Percentiles rank a stretch among this genome's conserved stretches.
Evolutionary conservation across 345 rosid genomes (phyloP).

Genomic region (Lepidium africanum): DNA sequence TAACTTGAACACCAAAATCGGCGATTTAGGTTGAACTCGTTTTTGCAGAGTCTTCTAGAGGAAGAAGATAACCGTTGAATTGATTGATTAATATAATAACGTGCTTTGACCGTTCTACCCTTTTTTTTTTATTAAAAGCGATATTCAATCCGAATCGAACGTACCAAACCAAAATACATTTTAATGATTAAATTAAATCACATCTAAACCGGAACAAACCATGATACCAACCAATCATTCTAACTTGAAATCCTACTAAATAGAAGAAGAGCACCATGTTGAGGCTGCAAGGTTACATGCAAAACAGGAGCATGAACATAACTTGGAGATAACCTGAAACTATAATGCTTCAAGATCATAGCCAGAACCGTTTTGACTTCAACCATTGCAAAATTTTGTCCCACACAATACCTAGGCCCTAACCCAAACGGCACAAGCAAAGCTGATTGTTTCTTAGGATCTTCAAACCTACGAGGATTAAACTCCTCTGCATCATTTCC

Average conservation of each 20-base stretch:
- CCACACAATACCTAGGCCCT: constrained; percentile 56
- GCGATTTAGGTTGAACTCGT: neutral
- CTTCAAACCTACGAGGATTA: constrained; percentile 57
- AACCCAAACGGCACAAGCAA: constrained; percentile 47
- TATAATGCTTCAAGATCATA: constrained; percentile 39
- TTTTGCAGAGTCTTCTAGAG: neutral
- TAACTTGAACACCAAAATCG: neutral
- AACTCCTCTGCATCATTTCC: constrained; percentile 59
- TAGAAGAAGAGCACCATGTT: constrained; percentile 59
- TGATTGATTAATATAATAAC: no score
- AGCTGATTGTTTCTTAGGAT: constrained; percentile 40
- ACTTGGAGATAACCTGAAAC: constrained; percentile 44
- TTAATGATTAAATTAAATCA: neutral
- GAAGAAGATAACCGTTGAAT: neutral
- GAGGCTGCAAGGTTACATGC: constrained; percentile 50
- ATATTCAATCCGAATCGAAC: neutral
- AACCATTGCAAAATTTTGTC: constrained; percentile 43
- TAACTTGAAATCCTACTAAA: constrained; percentile 32
- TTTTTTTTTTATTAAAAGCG: neutral
- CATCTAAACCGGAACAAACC: neutral
- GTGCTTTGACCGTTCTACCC: neutral
- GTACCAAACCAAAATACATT: constrained; percentile 1
- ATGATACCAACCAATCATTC: neutral
- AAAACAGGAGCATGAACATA: constrained; percentile 69
- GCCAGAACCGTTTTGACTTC: constrained; percentile 57